A percentile compares a stretch with the other conserved stretches of the same genome.
These are phyloP conservation scores for Penicillium egyptiacum DNA, from an alignment of 495 filamentous ascomycete genomes.

Conservation along the genomic window DNA sequence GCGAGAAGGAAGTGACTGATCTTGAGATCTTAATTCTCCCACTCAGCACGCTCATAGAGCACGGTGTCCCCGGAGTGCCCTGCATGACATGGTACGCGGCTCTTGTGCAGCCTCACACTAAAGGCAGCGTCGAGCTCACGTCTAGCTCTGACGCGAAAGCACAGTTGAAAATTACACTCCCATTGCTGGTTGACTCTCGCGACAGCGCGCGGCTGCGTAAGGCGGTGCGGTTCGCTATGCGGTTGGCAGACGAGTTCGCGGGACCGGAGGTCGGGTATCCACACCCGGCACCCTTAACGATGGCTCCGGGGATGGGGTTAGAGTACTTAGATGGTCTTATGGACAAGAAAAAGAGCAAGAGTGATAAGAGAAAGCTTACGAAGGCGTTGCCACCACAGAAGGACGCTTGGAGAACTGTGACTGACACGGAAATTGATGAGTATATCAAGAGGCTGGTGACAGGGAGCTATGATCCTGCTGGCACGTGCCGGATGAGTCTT, in stretches of 20 bases:
- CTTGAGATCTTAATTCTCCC: background rate
- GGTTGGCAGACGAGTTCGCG: slow-evolving; percentile 1
- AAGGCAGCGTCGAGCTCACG: background rate
- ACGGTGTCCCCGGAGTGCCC: slow-evolving; percentile 1
- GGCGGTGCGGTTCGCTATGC: slow-evolving; percentile 5
- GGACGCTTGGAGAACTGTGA: background rate
- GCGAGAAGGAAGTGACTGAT: background rate
- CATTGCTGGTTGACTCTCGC: background rate
- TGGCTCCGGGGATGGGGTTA: slow-evolving; percentile 1
- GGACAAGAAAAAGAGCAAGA: background rate
- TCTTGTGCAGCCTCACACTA: slow-evolving; percentile 1
- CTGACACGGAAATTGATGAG: background rate
- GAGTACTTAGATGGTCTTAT: background rate
- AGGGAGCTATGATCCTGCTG: slow-evolving; percentile 4
- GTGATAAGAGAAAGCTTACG: background rate
- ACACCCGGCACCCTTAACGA: background rate
- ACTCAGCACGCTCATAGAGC: slow-evolving; percentile 2
- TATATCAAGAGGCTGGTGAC: slow-evolving; percentile 6
- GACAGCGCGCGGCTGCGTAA: background rate
- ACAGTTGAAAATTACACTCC: background rate
- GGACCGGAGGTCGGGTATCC: background rate
- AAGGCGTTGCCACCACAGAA: background rate
- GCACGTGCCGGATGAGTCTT: slow-evolving; percentile 6
- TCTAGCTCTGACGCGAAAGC: background rate
- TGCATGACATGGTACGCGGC: slow-evolving; percentile 7